phyloP scores from a whole-genome alignment of 495 filamentous ascomycete genomes.

The Staphylotrichum tortipilum region DNA sequence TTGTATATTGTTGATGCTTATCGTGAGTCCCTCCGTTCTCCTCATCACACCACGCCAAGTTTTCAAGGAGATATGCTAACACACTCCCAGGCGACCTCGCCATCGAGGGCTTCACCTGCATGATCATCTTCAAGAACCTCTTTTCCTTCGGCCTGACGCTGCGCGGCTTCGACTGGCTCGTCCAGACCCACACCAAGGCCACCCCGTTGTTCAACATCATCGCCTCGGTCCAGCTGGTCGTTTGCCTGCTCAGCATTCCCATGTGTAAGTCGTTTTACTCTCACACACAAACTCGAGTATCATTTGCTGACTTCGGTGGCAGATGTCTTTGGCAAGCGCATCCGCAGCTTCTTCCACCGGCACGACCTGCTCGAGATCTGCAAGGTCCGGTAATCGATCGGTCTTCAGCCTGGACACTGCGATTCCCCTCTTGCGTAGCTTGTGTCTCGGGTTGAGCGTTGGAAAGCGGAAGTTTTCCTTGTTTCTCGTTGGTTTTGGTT shows the following conservation, averaged over 20 bases:
- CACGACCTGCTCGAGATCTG: slow-evolving; percentile 60
- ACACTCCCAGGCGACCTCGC: slow-evolving; percentile 57
- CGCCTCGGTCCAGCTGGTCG: slow-evolving; percentile 63
- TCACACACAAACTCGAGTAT: background rate
- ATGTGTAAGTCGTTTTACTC: slow-evolving; percentile 48
- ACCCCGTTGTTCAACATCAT: slow-evolving; percentile 57
- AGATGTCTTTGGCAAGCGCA: slow-evolving; percentile 78
- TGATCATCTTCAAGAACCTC: slow-evolving; percentile 85
- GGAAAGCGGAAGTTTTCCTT: background rate
- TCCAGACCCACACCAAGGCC: slow-evolving; percentile 45
- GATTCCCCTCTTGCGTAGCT: background rate
- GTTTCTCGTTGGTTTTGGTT: background rate
- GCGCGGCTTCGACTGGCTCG: slow-evolving; percentile 73
- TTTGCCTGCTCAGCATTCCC: slow-evolving; percentile 65
- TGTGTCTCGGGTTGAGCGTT: background rate
- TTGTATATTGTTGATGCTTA: slow-evolving; percentile 95
- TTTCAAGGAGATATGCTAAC: background rate
- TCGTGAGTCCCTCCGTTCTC: no score
- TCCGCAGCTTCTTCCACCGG: slow-evolving; percentile 60
- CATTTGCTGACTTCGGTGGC: background rate
- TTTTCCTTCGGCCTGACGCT: slow-evolving; percentile 83
- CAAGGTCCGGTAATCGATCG: slow-evolving; percentile 15
- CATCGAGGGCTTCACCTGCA: slow-evolving; percentile 83
- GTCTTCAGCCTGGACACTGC: background rate
- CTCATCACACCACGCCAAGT: no score